Base-by-base conservation (phyloP, 805 yeast species). In the Ogataea pignaliae region DNA sequence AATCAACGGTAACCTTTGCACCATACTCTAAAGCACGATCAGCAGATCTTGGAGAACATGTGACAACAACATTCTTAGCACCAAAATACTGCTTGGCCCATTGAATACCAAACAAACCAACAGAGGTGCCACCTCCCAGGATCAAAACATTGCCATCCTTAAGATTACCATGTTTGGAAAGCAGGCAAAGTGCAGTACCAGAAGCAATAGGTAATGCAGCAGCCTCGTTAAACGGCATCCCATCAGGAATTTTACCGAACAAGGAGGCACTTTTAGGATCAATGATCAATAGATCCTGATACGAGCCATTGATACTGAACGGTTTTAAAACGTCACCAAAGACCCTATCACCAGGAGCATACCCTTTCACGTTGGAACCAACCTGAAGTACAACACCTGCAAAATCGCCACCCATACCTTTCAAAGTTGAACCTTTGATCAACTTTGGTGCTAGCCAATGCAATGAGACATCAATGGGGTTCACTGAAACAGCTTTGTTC, bases 51-150 rank as follows among this genome's bases (percentile, higher is more conserved):
- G 63, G 57, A 11, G 87, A 75, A 10, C 66, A 57, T 0, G 73
- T 61, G 3, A 84, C 79, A 56, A 77, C 81, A 17, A 87, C 75
- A 11, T 71, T 71, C 21, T 65, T 64, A 9, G 79, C 77, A 2
- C 70, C 63, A 44, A 68, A 68, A 38, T 64, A 58, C 34, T 71
- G 60, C 59, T 76, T 81, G 10, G 83, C 78, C 34, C 85, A 59
- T 59, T 81, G 86, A 31, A 78, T 66, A 3, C 73, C 69, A 46
- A 69, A 71, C 28, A 71, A 58, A 17, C 90, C 89, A 13, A 84
- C 89, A 12, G 82, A 65, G 1, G 95, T 80, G 9, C 85, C 81
- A 21, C 85, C 91, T 33, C 96, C 96, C 38, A 85, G 66, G 16
- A 87, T 72, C 39, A 85, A 68, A 3, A 84, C 76, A 45, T 71